phyloP scores from a whole-genome alignment of 78 protist genomes.

The Pigoraptor vietnamica region DNA sequence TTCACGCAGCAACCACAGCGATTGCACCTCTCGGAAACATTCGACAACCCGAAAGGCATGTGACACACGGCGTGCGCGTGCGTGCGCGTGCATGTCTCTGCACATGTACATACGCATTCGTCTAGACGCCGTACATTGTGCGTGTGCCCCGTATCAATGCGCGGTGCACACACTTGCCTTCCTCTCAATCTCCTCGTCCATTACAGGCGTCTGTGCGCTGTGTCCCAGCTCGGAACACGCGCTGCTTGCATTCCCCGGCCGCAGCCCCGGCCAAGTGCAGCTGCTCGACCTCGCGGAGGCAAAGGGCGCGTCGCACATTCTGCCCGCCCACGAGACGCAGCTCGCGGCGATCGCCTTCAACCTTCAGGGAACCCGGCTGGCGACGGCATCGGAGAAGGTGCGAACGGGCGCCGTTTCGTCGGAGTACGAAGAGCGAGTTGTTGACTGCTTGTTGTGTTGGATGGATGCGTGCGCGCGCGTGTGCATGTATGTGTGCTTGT shows the following conservation, averaged over 20 bases:
- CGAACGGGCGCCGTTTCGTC: no score
- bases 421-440: no score
- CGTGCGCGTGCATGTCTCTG: not conserved
- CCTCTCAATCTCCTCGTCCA: slow-evolving; percentile 25
- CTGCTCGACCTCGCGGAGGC: slow-evolving; percentile 18
- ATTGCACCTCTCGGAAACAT: slow-evolving; percentile 75
- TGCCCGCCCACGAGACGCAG: slow-evolving; percentile 70
- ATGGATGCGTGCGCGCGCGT: not conserved
- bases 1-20: slow-evolving; percentile 76
- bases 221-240: not conserved
- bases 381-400: slow-evolving; percentile 86
- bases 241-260: slow-evolving; percentile 29
- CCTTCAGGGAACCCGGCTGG: slow-evolving; percentile 83
- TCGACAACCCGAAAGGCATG: slow-evolving; percentile 86
- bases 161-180: slow-evolving; percentile 64
- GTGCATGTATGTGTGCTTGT: not conserved
- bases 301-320: slow-evolving; percentile 23
- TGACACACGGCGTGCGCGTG: no score
- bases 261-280: slow-evolving; percentile 13
- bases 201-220: slow-evolving; percentile 24
- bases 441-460: not conserved
- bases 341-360: slow-evolving; percentile 69
- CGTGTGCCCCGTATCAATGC: slow-evolving; percentile 56
- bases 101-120: not conserved
- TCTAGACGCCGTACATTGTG: not conserved